Base-by-base conservation (phyloP, 768 basidiomycete species). In the Strobilomyces dryophilus region DNA sequence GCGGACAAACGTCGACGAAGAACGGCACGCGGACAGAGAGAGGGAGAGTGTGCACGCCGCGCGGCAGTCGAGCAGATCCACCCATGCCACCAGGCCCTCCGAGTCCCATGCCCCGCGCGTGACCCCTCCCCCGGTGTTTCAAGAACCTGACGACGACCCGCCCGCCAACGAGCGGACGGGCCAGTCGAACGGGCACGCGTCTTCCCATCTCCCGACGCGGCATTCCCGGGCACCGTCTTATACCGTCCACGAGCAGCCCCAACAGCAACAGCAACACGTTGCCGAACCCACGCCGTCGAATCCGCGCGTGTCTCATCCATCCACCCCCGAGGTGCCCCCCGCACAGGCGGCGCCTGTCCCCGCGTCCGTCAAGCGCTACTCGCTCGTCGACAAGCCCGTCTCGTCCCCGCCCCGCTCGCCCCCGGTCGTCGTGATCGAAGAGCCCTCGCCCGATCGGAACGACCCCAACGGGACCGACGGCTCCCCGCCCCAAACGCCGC, bases 321-420 rank as follows among this genome's bases (percentile, higher is more conserved):
- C 49, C n/a, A 56, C 60, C 24, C 62, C 62, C 32, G 65, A 57
- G 8, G 49, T 66, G 24, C 59, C 62, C 4, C 69, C 72, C 9
- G 46, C 37, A 18, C 63, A 64, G 29, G 17, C 51, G 12, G 46
- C 37, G 0, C 58, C 47, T 5, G 83, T 85, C 11, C 90, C 89
- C 6, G 69, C 87, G 7, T 80, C 74, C 49, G 81, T 92, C 39
- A 89, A 86, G 63, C 82, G 90, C 8, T 92, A 87, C 64, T 89
- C 91, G 2, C 76, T 93, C 18, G 80, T 85, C 18, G 90, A 93
- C 60, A 83, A 77, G 48, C 90, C 89, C 17, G 61, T 83, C 27
- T 66, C 68, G 12, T 55, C 70, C 1, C 69, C 74, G 14, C 72
- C 74, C 9, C 61, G 68, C 5, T 62, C 76, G 1, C 80, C 81